phyloP scores from a whole-genome alignment of 352 stramenopile genomes.

The Aphanomyces cochlioides region DNA sequence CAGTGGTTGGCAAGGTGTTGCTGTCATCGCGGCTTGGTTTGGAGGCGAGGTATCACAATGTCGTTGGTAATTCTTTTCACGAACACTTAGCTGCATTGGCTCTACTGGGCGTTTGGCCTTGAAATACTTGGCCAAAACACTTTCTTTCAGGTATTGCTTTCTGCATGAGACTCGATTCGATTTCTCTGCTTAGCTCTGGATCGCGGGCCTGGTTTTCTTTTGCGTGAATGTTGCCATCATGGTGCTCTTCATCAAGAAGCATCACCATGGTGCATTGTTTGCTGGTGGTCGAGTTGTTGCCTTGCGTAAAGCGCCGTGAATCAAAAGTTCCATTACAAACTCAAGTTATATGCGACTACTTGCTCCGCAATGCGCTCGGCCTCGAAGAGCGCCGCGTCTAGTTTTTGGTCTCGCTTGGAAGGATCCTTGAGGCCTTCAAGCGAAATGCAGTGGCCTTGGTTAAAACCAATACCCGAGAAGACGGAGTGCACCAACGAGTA shows the following conservation, averaged over 20 bases:
- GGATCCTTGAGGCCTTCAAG: slow-evolving; percentile 13
- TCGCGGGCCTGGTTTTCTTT: slow-evolving; percentile 87
- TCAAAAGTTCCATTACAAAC: not conserved
- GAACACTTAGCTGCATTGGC: slow-evolving; percentile 66
- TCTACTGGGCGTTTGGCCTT: slow-evolving; percentile 86
- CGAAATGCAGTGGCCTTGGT: slow-evolving; percentile 11
- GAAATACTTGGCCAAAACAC: slow-evolving; percentile 89
- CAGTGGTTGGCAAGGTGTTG: slow-evolving; percentile 53
- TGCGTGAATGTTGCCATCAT: slow-evolving; percentile 79
- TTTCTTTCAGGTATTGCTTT: slow-evolving; percentile 50
- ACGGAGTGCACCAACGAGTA: slow-evolving; percentile 9
- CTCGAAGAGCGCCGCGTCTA: slow-evolving; percentile 6
- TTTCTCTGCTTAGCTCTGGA: slow-evolving; percentile 55
- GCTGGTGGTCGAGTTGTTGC: not conserved
- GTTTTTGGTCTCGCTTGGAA: not conserved
- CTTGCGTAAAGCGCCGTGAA: not conserved
- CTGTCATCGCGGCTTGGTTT: slow-evolving; percentile 71
- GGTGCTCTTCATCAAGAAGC: slow-evolving; percentile 60
- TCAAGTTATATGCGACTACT: not conserved
- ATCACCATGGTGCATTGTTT: slow-evolving; percentile 65
- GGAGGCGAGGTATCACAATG: slow-evolving; percentile 52
- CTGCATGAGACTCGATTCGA: not conserved
- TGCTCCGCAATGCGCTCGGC: slow-evolving; percentile 15
- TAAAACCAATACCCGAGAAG: slow-evolving; percentile 13
- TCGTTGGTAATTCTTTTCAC: not conserved